Conservation (phyloP, 2,329 filamentous ascomycete genomes). For the Pestalotiopsis sp. region DNA sequence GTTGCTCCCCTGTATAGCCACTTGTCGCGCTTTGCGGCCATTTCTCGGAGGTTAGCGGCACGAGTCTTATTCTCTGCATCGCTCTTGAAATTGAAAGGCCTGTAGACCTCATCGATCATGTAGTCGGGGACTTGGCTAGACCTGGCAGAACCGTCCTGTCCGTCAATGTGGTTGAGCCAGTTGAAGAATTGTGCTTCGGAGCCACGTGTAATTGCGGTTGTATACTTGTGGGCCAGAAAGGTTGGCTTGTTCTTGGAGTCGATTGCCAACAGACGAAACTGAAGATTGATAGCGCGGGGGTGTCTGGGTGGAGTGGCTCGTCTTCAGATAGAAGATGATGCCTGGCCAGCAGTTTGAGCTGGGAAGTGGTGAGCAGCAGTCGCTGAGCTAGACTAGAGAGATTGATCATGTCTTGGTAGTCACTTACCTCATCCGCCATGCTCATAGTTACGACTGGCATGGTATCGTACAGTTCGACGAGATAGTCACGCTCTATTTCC, state of each 20-base stretch:
- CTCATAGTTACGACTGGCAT: constrained; percentile 11
- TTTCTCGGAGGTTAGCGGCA: neutral
- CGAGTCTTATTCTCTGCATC: neutral
- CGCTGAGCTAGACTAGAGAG: neutral
- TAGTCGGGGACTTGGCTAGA: neutral
- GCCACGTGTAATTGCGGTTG: neutral
- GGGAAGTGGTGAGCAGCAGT: neutral
- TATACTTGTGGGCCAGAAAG: neutral
- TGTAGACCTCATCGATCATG: neutral
- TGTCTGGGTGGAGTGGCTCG: neutral
- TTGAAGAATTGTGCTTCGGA: neutral
- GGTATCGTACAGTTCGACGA: constrained; percentile 9
- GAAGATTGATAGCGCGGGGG: neutral
- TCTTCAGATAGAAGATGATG: neutral
- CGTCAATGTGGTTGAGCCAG: neutral
- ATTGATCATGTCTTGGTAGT: neutral
- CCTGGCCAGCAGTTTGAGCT: neutral
- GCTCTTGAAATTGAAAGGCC: too few relatives aligned
- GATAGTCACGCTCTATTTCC: constrained; percentile 19
- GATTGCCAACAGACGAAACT: neutral
- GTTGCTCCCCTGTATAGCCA: neutral
- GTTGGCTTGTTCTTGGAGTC: neutral
- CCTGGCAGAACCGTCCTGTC: neutral
- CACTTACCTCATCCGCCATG: constrained; percentile 21
- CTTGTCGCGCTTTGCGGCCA: neutral